Conservation (phyloP, 169 alveolate genomes). For the Plasmodium inui region DNA sequence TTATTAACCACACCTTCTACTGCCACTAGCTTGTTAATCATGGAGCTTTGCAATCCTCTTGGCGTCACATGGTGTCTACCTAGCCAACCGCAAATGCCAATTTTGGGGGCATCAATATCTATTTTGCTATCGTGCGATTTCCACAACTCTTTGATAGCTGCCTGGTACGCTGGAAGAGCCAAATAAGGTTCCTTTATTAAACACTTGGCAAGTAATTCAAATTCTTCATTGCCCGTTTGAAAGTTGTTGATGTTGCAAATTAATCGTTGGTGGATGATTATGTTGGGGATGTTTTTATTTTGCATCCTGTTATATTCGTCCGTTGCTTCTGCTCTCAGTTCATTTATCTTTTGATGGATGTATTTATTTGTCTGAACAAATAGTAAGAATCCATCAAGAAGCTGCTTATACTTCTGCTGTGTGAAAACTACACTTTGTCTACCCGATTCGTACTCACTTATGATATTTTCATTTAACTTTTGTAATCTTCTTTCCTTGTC, state of each 20-base stretch:
- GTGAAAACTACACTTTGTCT: constrained; percentile 75
- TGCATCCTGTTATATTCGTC: constrained; percentile 67
- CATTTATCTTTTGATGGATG: constrained; percentile 50
- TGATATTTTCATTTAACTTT: constrained; percentile 42
- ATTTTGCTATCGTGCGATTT: constrained; percentile 80
- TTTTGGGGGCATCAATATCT: constrained; percentile 81
- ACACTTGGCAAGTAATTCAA: constrained; percentile 77
- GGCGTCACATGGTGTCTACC: constrained; percentile 98
- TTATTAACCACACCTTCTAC: constrained; percentile 98
- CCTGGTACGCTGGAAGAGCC: constrained; percentile 88
- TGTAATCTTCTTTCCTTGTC: constrained; percentile 37
- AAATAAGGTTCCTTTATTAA: constrained; percentile 85
- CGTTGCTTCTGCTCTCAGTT: constrained; percentile 59
- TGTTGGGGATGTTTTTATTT: constrained; percentile 75
- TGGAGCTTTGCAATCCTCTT: constrained; percentile 94
- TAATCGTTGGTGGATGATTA: constrained; percentile 81
- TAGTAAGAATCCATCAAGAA: constrained; percentile 46
- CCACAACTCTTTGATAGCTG: constrained; percentile 89
- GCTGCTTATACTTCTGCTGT: constrained; percentile 66
- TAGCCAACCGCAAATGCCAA: constrained; percentile 95
- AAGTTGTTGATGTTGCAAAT: constrained; percentile 81
- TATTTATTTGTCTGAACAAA: constrained; percentile 68
- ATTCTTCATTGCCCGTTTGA: constrained; percentile 79
- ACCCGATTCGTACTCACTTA: constrained; percentile 68
- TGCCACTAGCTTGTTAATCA: constrained; percentile 93